Conservation (phyloP, 257 asterid species). For the Asclepias syriaca region DNA sequence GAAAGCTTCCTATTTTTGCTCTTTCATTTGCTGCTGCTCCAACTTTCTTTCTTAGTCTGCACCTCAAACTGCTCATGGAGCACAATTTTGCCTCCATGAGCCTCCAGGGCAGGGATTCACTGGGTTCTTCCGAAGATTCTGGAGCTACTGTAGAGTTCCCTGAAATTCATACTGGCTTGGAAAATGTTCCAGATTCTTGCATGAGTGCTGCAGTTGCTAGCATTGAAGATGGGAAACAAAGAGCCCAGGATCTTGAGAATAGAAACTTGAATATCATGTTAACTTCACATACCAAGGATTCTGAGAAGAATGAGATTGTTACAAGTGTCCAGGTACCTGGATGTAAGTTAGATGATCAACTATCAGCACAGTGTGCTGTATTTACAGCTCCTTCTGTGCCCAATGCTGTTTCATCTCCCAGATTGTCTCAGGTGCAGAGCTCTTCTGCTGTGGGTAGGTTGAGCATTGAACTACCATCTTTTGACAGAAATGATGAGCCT, state of each 20-base stretch:
- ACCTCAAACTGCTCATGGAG: constrained; percentile 41
- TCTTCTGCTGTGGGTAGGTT: constrained; percentile 37
- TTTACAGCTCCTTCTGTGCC: constrained; percentile 24
- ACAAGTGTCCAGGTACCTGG: constrained; percentile 19
- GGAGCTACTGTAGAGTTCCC: constrained; percentile 30
- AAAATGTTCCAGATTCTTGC: constrained; percentile 25
- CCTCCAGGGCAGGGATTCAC: constrained; percentile 27
- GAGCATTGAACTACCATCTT: constrained; percentile 53
- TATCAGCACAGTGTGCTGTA: constrained; percentile 27
- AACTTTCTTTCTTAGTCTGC: constrained; percentile 36
- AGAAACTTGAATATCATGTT: constrained; percentile 17
- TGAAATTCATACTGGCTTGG: constrained; percentile 26
- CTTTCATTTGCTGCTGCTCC: constrained; percentile 49
- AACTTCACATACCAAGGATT: constrained; percentile 11
- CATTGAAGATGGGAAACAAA: constrained; percentile 19
- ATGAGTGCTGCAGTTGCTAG: constrained; percentile 24
- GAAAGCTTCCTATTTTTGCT: constrained; percentile 41
- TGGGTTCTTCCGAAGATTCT: constrained; percentile 28
- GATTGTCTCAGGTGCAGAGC: constrained; percentile 21
- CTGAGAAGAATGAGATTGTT: constrained; percentile 21
- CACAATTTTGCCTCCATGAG: constrained; percentile 27
- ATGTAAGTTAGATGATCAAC: constrained; percentile 20
- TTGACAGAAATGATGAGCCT: constrained; percentile 35
- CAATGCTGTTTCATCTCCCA: constrained; percentile 21
- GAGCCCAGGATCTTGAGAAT: constrained; percentile 24